Conservation (phyloP, 345 rosid genomes). For the Jatropha curcas region DNA sequence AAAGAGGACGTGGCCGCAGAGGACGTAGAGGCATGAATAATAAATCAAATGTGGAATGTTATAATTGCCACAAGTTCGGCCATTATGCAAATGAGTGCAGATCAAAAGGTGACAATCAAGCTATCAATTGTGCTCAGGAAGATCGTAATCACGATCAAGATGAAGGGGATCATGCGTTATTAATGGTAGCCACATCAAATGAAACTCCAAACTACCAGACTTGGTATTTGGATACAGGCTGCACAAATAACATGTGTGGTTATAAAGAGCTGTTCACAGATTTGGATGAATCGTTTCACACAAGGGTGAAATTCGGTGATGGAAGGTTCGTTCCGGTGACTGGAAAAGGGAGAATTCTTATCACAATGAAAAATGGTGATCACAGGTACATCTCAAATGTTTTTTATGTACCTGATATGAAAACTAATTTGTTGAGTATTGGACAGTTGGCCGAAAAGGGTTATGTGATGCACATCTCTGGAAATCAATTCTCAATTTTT, state of each 20-base stretch:
- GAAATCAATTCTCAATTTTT: background rate
- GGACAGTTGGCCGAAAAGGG: background rate
- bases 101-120: background rate
- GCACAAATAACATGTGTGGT: conserved; percentile 11
- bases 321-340: background rate
- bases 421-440: background rate
- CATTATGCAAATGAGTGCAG: background rate
- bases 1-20: no score
- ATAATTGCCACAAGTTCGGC: background rate
- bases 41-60: background rate
- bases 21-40: no score
- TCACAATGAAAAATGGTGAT: conserved; percentile 4
- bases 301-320: background rate
- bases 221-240: conserved; percentile 5
- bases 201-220: background rate
- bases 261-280: background rate
- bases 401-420: conserved; percentile 10
- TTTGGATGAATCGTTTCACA: background rate
- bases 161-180: background rate
- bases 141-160: no score
- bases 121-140: background rate
- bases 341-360: background rate
- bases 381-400: conserved; percentile 6
- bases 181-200: background rate
- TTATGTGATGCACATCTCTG: background rate